Evolutionary conservation across 2,329 filamentous ascomycete genomes (phyloP), one percentile per base, ranked within the genome.

Genomic region (Dactylellina cionopaga): DNA sequence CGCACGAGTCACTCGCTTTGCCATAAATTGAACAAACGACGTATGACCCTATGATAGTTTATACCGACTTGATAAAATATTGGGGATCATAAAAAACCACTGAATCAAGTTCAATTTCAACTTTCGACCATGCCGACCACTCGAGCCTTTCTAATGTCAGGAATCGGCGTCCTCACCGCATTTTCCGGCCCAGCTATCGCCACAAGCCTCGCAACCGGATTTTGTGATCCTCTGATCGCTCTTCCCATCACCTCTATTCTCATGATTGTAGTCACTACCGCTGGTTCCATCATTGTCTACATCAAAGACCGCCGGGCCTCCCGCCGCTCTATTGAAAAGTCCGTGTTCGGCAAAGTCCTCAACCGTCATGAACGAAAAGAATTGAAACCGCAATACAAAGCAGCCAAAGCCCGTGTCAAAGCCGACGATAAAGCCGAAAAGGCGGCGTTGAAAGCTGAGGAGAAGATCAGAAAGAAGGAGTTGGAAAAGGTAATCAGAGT

Each of bases 291-390:
- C 17, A 51, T 55, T 3, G 33, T 72, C n/a, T 72, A 72, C 41
- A 35, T 72, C 37, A 72, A 60, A 63, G 60, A 58, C 39, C 68
- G 68, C 19, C 44, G 41, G 13, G 62, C 49, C n/a, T 65, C 68
- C 35, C 68, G 68, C 7, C 59, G 68, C 6, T 31, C 19, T 7
- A 49, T 72, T n/a, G 68, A 72, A 25, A 72, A 72, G 17, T 72
- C 52, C 2, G 37, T 54, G 7, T 72, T 72, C 15, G 68, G 68
- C 27, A 63, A 64, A 52, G 62, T 72, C n/a, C 59, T 72, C 11
- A 72, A 58, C 7, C 33, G 49, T 11, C n/a, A 54, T 4, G 68
- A 72, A 55, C 59, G 59, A 13, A 64, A 52, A 22, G 31, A 54
- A 4, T 44, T 51, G n/a, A 58, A 44, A 33, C 39, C 58, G 13